These are phyloP conservation scores for Fusarium sp. DNA, from an alignment of 2,329 filamentous ascomycete genomes.

Conservation along the genomic window DNA sequence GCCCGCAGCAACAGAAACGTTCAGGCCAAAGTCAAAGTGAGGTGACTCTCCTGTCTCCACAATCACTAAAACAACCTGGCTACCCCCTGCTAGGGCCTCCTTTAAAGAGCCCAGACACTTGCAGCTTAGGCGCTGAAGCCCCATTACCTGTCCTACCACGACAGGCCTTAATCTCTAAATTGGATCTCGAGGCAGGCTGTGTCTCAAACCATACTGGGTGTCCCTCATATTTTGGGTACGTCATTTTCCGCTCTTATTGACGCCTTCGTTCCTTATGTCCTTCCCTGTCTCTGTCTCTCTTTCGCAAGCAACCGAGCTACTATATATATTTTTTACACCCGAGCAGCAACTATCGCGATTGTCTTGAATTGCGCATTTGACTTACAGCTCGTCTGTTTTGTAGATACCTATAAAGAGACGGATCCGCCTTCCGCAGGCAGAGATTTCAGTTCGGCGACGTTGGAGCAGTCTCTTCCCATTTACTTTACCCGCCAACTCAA, in stretches of 20 bases:
- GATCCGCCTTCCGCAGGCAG: conserved; percentile 1
- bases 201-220: conserved; percentile 27
- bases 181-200: conserved; percentile 36
- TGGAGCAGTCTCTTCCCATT: conserved; percentile 29
- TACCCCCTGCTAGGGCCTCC: conserved; percentile 13
- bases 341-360: conserved; percentile 14
- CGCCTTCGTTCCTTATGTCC: conserved; percentile 29
- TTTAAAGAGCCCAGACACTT: conserved; percentile 16
- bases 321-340: conserved; percentile 6
- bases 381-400: conserved; percentile 17
- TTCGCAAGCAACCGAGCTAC: conserved; percentile 10
- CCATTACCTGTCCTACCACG: conserved; percentile 26
- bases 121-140: conserved; percentile 17
- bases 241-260: conserved; percentile 18
- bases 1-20: conserved; percentile 18
- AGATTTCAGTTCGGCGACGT: conserved; percentile 1
- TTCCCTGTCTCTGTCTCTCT: conserved; percentile 22
- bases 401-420: conserved; percentile 26
- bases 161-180: conserved; percentile 33
- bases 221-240: conserved; percentile 21
- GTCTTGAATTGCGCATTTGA: conserved; percentile 31
- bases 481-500: conserved; percentile 28
- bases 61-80: conserved; percentile 24
- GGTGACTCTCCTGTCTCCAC: conserved; percentile 20
- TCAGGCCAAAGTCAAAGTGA: conserved; percentile 15